Conservation (phyloP, 2,329 filamentous ascomycete genomes). For the Paracamarosporium sp. region DNA sequence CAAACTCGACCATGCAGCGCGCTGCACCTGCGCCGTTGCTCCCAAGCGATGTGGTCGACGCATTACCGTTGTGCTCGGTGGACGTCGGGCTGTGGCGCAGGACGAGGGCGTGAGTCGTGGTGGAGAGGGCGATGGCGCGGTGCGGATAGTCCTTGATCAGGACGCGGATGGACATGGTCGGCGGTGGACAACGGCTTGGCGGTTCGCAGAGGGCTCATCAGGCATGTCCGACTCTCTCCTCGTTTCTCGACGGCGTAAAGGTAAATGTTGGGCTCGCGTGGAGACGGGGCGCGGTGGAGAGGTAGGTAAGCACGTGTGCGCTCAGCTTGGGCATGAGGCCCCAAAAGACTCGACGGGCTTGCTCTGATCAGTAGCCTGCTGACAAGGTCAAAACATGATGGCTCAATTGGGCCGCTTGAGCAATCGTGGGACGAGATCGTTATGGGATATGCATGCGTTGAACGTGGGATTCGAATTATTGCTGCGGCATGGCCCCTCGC, state of each 20-base stretch:
- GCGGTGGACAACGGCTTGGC: constrained; percentile 16
- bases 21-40: constrained; percentile 48
- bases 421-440: not conserved
- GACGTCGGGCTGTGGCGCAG: constrained; percentile 77
- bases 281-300: not conserved
- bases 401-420: not conserved
- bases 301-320: constrained; percentile 31
- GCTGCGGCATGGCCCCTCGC: constrained; percentile 8
- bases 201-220: constrained; percentile 12
- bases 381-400: not conserved
- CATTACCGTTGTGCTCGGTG: constrained; percentile 62
- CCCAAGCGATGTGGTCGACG: constrained; percentile 61
- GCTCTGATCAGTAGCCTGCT: not conserved
- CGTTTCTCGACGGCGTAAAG: not conserved
- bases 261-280: not conserved
- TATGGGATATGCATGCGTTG: not conserved
- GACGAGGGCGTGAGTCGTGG: constrained; percentile 79
- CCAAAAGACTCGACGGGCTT: not conserved
- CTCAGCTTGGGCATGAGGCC: constrained; percentile 9
- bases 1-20: constrained; percentile 90
- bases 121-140: constrained; percentile 86
- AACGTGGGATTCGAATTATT: constrained; percentile 4
- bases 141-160: constrained; percentile 86
- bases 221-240: constrained; percentile 28
- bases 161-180: constrained; percentile 67